A percentile compares a stretch with the other conserved stretches of the same genome.
These are phyloP conservation scores for Ceratobasidium papillatum DNA, from an alignment of 1,284 basidiomycete genomes.

Conservation along the genomic window DNA sequence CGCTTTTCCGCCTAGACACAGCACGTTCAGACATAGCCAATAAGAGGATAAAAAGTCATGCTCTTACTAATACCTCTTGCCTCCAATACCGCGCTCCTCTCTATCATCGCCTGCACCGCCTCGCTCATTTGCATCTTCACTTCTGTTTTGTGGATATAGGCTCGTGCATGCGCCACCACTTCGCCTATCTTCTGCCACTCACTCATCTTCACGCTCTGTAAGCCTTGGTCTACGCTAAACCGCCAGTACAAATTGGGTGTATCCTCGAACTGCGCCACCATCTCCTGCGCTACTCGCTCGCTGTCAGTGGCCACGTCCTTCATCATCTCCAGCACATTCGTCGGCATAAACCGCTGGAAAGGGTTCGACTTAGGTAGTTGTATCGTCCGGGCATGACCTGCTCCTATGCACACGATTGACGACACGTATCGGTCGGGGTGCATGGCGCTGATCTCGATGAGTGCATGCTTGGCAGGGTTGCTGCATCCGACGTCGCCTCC, in stretches of 20 bases:
- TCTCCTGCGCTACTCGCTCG: too few species aligned
- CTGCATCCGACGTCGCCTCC: too few species aligned
- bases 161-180: neutral
- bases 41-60: too few species aligned
- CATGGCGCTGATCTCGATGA: too few species aligned
- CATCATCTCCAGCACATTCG: neutral
- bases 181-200: neutral
- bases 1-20: too few species aligned
- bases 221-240: neutral
- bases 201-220: neutral
- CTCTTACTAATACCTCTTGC: too few species aligned
- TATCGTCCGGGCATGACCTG: neutral
- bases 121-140: neutral
- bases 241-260: neutral
- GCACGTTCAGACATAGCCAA: too few species aligned
- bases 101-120: neutral
- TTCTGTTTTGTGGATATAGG: neutral
- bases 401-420: constrained; percentile 11
- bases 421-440: too few species aligned
- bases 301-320: constrained; percentile 6
- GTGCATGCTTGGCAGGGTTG: too few species aligned
- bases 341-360: neutral
- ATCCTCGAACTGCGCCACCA: neutral
- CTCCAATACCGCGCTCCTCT: too few species aligned
- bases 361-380: neutral